These are phyloP conservation scores for Solanum sitiens DNA, from an alignment of 257 asterid genomes.

Conservation along the genomic window DNA sequence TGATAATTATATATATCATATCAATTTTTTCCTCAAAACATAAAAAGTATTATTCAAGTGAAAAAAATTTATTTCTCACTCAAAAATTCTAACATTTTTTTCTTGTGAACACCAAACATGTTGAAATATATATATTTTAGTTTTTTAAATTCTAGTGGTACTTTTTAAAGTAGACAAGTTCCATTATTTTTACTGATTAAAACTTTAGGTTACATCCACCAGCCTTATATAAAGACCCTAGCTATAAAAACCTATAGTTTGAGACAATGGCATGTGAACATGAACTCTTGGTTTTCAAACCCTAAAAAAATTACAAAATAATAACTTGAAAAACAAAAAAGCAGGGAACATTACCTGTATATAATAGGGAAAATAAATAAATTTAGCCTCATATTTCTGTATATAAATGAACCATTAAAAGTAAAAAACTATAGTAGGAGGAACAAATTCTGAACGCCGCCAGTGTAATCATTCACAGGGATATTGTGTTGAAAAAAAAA, in stretches of 20 bases:
- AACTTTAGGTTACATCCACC: background rate
- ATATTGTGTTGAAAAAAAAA: background rate
- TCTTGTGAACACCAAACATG: background rate
- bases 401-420: background rate
- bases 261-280: constrained; percentile 35
- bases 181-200: background rate
- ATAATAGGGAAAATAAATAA: background rate
- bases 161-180: background rate
- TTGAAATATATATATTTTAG: background rate
- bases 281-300: constrained; percentile 16
- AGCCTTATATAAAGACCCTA: background rate
- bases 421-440: constrained; percentile 15
- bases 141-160: background rate
- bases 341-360: constrained; percentile 2
- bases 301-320: constrained; percentile 10
- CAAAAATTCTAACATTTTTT: background rate
- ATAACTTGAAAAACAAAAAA: background rate
- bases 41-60: background rate
- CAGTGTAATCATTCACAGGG: constrained; percentile 33
- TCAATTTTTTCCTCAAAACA: background rate
- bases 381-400: background rate
- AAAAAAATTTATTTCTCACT: background rate
- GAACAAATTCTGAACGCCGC: constrained; percentile 50
- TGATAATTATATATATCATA: too few relatives aligned
- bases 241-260: constrained; percentile 1